Percentiles rank a stretch among this genome's conserved stretches.
Conservation (phyloP, 495 filamentous ascomycete genomes). For the Talaromyces wortmannii region DNA sequence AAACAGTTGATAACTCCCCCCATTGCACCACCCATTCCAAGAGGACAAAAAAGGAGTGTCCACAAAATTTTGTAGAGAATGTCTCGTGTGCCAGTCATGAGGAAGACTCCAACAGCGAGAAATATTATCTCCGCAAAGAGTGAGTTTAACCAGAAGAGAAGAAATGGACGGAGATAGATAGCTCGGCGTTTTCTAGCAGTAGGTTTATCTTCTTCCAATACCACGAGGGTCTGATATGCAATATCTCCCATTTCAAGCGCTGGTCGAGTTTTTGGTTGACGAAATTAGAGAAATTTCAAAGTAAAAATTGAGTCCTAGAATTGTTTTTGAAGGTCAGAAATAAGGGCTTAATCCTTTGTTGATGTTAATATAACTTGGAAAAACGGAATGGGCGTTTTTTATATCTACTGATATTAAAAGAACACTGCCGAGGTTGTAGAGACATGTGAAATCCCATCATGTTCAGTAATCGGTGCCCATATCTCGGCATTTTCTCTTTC, state of each 20-base stretch:
- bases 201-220: neutral
- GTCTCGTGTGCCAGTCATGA: slow-evolving; percentile 7
- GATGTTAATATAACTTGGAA: neutral
- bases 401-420: neutral
- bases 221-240: neutral
- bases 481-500: neutral
- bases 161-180: slow-evolving; percentile 8
- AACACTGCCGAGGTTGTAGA: neutral
- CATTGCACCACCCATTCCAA: slow-evolving; percentile 10
- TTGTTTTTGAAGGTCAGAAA: neutral
- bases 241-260: neutral
- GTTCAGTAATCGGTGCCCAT: neutral
- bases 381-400: neutral
- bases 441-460: neutral
- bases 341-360: neutral
- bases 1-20: slow-evolving; percentile 5
- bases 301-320: neutral
- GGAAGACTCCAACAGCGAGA: slow-evolving; percentile 6
- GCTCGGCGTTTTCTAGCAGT: slow-evolving; percentile 12
- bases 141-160: slow-evolving; percentile 6
- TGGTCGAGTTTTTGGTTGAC: neutral
- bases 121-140: slow-evolving; percentile 8
- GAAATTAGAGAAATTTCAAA: neutral
- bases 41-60: slow-evolving; percentile 9
- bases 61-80: slow-evolving; percentile 7